A percentile compares a stretch with the other conserved stretches of the same genome.
These are phyloP conservation scores for Lenwebbia sp. DNA, from an alignment of 345 rosid species.

Conservation along the genomic window DNA sequence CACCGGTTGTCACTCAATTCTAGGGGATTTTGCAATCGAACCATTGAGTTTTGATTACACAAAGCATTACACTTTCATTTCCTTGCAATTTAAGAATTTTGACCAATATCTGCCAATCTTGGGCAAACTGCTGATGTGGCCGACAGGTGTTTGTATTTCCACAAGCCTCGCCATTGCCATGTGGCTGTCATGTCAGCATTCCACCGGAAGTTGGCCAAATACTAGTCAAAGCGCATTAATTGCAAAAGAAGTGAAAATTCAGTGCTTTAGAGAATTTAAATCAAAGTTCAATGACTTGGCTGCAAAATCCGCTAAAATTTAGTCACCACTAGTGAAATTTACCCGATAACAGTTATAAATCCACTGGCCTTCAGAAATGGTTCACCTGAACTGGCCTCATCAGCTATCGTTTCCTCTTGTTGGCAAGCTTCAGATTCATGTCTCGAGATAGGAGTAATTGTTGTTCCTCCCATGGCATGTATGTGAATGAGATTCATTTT, in stretches of 20 bases:
- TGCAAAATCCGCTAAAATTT: neutral
- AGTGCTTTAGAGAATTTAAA: neutral
- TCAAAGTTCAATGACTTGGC: too few relatives aligned
- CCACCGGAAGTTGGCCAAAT: neutral
- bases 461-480: neutral
- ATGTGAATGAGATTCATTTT: conserved; percentile 11
- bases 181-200: neutral
- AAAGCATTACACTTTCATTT: neutral
- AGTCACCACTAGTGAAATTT: neutral
- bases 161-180: neutral
- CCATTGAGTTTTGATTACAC: neutral
- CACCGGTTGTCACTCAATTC: neutral
- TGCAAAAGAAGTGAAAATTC: neutral
- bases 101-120: neutral
- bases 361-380: neutral
- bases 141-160: neutral
- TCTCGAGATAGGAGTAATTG: neutral
- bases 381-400: conserved; percentile 20
- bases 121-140: neutral
- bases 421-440: conserved; percentile 12
- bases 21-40: neutral
- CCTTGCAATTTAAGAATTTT: neutral
- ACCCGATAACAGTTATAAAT: neutral
- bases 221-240: neutral
- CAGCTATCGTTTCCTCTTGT: neutral